These are phyloP conservation scores for Trifolium subterraneum DNA, from an alignment of 306 rosid species.

Conservation along the genomic window DNA sequence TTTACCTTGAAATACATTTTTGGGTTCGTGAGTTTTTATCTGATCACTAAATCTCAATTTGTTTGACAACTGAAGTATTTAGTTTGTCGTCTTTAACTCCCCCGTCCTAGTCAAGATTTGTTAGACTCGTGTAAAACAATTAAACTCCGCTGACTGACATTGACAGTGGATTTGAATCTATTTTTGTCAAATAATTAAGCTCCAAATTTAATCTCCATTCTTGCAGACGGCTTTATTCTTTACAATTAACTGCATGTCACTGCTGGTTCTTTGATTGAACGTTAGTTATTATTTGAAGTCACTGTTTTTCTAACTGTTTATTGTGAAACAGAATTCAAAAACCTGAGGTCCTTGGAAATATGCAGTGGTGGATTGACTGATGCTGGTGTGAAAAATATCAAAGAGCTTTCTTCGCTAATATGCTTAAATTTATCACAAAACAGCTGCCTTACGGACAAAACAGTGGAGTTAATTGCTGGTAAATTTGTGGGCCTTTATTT, in stretches of 20 bases:
- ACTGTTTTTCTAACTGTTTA: conserved; percentile 2
- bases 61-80: neutral
- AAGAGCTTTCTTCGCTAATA: conserved; percentile 76
- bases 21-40: too few relatives aligned
- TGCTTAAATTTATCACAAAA: conserved; percentile 91
- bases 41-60: conserved; percentile 12
- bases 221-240: neutral
- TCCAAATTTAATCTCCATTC: conserved; percentile 12
- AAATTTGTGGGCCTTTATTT: conserved; percentile 30
- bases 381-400: conserved; percentile 85
- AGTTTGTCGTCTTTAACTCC: conserved; percentile 6
- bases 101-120: conserved; percentile 3
- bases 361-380: conserved; percentile 96
- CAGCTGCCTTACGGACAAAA: conserved; percentile 81
- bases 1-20: neutral
- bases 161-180: conserved; percentile 17
- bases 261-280: conserved; percentile 26
- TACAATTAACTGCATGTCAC: conserved; percentile 18
- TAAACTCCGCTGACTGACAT: conserved; percentile 6
- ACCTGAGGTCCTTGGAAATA: conserved; percentile 87
- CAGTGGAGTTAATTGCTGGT: conserved; percentile 89
- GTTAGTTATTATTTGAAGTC: conserved; percentile 3
- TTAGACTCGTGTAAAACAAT: conserved; percentile 30
- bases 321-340: conserved; percentile 72
- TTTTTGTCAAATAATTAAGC: conserved; percentile 24